Base-by-base conservation (phyloP, 805 yeast genomes). In the Nematodospora valgi region DNA sequence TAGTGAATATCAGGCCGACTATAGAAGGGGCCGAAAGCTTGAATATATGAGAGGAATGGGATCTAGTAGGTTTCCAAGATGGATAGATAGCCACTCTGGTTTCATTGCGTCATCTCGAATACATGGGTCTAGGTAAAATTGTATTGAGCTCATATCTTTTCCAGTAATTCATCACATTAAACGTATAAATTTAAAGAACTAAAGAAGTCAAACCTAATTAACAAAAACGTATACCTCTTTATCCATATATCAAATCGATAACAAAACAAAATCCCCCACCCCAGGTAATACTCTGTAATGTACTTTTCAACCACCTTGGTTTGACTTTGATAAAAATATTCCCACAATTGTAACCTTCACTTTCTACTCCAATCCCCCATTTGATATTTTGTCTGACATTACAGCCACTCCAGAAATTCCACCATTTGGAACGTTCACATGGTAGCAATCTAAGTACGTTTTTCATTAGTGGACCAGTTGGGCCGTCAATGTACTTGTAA, bases 401-500 rank as follows among this genome's bases (percentile, higher is more conserved):
- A 61, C 98, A 91, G 2, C 87, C 82, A 38, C 76, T 72, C 78
- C 86, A 74, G 47, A 86, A 70, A 52, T 91, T 89, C 93, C 95
- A 91, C 96, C 96, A 87, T 55, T 86, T 88, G 42, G 78, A 69
- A 23, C 89, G 63, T 54, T 88, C 94, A 54, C 98, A 91, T 1
- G 93, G 80, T 11, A 77, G 72, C 1, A 63, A 56, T 27, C 98
- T 69, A 32, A 70, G 57, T 36, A 93, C 65, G 51, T 87, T 82
- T 59, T 91, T 91, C 37, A 71, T 67, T 34, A 93, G 57, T 1
- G 98, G 98, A 0, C 98, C 98, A 1, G 74, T 64, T 2, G 98
- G 98, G 0, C 98, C 98, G 49, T 85, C 89, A 33, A 93, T 88
- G 55, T 84, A 86, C 46, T 78, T 76, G 85, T 89, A 85, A 46